Base-by-base conservation (phyloP, 1,139 yeast genomes). In the Nakaseomyces glabratus region DNA sequence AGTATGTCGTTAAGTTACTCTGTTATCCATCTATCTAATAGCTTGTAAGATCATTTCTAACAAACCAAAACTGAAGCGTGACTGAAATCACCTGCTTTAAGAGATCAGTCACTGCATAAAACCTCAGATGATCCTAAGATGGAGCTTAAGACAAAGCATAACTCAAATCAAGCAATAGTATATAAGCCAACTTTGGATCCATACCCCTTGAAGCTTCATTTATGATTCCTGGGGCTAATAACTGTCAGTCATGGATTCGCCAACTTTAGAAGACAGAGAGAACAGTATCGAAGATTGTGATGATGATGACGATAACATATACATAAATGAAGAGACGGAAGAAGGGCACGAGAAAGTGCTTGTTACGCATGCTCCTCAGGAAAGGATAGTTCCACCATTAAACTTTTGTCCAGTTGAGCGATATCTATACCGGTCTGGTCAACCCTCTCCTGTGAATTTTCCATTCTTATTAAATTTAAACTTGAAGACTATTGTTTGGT, bases 321-420 rank as follows among this genome's bases (percentile, higher is more conserved):
- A 50, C 32, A 42, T 46, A n/a, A 48, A 53, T 37, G 59, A 57
- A 35, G 61, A 55, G 33, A 47, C 54, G 4, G 55, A 53, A 35
- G 42, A 46, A 4, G 61, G 57, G 7, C 46, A 41, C 13, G 51
- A 51, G 24, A 41, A 40, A 23, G 45, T 54, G n/a, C 36, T 47
- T 10, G 45, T 52, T 11, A 43, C 52, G 17, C 57, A 44, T 30
- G 48, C 80, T 1, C 86, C 88, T 6, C 53, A 66, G 30, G 62
- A 73, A 39, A 62, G 88, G 28, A 78, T 85, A 34, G 88, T 90
- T 4, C 97, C 98, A 2, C 98, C 98, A 1, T 62, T 86, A 44
- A 90, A 90, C 59, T 90, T 90, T 57, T 82, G 95, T 46, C 95
- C 97, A 1, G 97, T 90, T 10, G 97, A 90, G 52, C 69, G 77